Evolutionary conservation across 306 rosid genomes (phyloP), one percentile per base, ranked within the genome.

Genomic region (Quercus bicolor): DNA sequence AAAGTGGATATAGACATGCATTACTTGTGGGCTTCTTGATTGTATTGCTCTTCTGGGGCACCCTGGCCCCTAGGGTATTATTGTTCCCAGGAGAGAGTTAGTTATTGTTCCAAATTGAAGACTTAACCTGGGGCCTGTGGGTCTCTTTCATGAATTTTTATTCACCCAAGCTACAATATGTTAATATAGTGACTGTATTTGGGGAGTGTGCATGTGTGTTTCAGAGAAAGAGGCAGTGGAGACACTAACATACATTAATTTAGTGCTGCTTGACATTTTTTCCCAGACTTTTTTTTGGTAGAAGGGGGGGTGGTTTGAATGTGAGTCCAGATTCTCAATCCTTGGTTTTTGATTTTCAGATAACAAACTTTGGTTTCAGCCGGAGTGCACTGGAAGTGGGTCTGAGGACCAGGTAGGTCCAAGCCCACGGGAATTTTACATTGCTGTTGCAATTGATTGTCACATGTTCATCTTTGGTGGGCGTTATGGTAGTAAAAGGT

Each of bases 381-480:
- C 98, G 68, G 93, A 92, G 73, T 95, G 97, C 92, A 91, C 93
- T 0, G 98, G 98, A 78, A 82, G 91, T 77, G 97, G 87, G 66
- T 85, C 95, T 33, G 91, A 88, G 57, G 97, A 91, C 76, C 90
- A 87, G 79, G 97, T 95, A 65, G 98, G 95, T 75, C 98, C 98
- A 51, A 86, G 90, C 70, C 91, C 98, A 24, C 92, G 98, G 74
- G 97, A 98, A 34, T 92, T 95, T 84, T 96, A 95, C 72, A 80
- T 95, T 66, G 96, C 97, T 1, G 94, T 92, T 85, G 77, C 97
- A 45, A 95, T 91, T 81, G 98, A 92, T 80, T 95, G 98, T 79
- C 95, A 92, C 82, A 89, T 95, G 98, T 95, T 95, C 83, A 81
- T 92, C 74, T 94, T 94, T 88, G 98, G 98, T 16, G 98, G 98